Evolutionary conservation across 768 basidiomycete genomes (phyloP), one percentile per base, ranked within the genome.

Genomic region (Albatrellus ellisii): DNA sequence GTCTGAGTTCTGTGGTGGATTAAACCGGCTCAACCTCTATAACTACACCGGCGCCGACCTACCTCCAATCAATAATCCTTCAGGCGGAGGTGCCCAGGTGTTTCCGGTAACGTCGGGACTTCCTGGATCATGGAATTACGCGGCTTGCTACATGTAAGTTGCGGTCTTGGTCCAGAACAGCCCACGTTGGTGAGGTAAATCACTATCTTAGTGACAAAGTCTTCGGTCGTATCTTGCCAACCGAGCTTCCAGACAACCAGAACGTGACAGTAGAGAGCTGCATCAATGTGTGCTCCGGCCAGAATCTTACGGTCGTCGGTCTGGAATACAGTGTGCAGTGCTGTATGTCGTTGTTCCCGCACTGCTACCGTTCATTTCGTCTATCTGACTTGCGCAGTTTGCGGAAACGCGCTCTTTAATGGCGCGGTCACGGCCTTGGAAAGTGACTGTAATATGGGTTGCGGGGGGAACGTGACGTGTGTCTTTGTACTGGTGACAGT

Each of bases 1-100:
- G 28, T 63, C 73, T 0, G 75, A 84, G 52, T 75, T 75, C 45
- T 87, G 84, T 48, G 84, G 84, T 17, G 84, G 83, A 26, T 77
- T 81, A 0, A 67, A 78, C 52, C 62, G 72, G 33, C 62, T 85
- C 17, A 79, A 72, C 41, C 57, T 77, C 2, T 85, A 80, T 57
- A 79, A 82, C 55, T 82, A 72, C 48, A 83, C 79, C 29, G 79
- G 77, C 0, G 70, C 67, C 0, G 62, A 75, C 18, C 69, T 73
- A 47, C 52, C 56, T 1, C 36, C 51, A 1, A 32, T 38, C n/a
- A 31, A 44, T 3, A 28, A 56, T 14, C 55, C 54, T 11, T 45
- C 52, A n/a, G 57, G 54, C 14, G 64, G 63, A 10, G n/a, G n/a
- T n/a, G n/a, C n/a, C n/a, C n/a, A n/a, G n/a, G 44, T 49, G 26